A percentile compares a stretch with the other conserved stretches of the same genome.
These are phyloP conservation scores for Wickerhamia fluorescens DNA, from an alignment of 805 yeast genomes.

Conservation along the genomic window DNA sequence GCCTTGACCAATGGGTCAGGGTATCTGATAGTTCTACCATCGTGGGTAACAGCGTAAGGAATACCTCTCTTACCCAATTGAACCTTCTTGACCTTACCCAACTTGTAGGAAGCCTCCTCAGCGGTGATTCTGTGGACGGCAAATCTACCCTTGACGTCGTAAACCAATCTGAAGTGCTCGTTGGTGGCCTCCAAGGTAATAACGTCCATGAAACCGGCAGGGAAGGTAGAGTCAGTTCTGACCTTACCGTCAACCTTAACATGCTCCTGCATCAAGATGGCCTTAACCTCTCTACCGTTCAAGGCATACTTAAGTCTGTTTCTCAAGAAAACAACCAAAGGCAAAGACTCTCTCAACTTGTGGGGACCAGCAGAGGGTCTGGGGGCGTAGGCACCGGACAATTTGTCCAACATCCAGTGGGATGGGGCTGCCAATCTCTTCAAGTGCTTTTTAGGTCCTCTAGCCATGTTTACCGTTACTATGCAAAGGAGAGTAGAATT, in stretches of 20 bases:
- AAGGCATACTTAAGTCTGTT: constrained; percentile 29
- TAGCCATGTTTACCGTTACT: constrained; percentile 69
- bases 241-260: constrained; percentile 29
- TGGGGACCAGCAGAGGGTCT: constrained; percentile 30
- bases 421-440: constrained; percentile 32
- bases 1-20: constrained; percentile 18
- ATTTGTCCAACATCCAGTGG: constrained; percentile 33
- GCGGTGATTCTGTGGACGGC: constrained; percentile 23
- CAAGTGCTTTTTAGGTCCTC: constrained; percentile 53
- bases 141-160: constrained; percentile 23
- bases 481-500: too few relatives aligned
- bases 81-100: constrained; percentile 20
- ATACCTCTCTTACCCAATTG: constrained; percentile 19
- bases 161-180: constrained; percentile 23
- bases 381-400: constrained; percentile 31
- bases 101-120: constrained; percentile 21
- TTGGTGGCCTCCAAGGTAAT: constrained; percentile 26
- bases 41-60: constrained; percentile 22
- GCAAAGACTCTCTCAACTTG: constrained; percentile 29
- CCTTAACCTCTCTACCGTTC: constrained; percentile 30
- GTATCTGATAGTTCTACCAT: constrained; percentile 22
- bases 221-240: constrained; percentile 27
- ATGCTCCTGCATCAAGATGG: constrained; percentile 27
- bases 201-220: constrained; percentile 28
- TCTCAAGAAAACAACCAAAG: constrained; percentile 26